Evolutionary conservation across 495 filamentous ascomycete genomes (phyloP).

Genomic region (Cladorrhinum samala): DNA sequence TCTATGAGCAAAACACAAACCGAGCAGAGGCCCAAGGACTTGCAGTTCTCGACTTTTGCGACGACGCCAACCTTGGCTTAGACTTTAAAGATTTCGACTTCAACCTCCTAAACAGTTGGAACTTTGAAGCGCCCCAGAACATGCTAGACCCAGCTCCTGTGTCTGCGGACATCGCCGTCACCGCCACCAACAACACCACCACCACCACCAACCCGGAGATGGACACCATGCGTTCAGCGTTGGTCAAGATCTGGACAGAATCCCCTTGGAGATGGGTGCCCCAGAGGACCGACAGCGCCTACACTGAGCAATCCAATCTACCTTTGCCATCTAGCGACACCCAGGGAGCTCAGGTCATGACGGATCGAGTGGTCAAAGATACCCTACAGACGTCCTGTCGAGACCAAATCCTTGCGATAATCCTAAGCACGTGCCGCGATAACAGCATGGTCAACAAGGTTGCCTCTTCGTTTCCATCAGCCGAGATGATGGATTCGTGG

Average conservation of each 20-base stretch:
- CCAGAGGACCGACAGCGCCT: conserved; percentile 42
- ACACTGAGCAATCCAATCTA: conserved; percentile 48
- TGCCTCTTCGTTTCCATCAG: conserved; percentile 55
- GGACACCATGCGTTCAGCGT: conserved; percentile 24
- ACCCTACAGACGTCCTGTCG: conserved; percentile 43
- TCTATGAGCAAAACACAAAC: conserved; percentile 25
- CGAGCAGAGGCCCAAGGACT: conserved; percentile 30
- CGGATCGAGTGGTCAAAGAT: conserved; percentile 33
- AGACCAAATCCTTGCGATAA: conserved; percentile 53
- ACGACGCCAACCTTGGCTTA: conserved; percentile 50
- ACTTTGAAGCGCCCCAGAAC: conserved; percentile 32
- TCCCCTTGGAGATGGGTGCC: conserved; percentile 54
- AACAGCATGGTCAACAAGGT: conserved; percentile 41
- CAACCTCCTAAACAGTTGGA: conserved; percentile 52
- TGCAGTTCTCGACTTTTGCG: conserved; percentile 41
- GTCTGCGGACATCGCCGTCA: too few relatives aligned
- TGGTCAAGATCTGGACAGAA: conserved; percentile 34
- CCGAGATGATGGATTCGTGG: conserved; percentile 52
- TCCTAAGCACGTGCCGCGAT: conserved; percentile 45
- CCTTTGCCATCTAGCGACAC: conserved; percentile 41
- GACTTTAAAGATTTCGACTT: conserved; percentile 58
- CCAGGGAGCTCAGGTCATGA: conserved; percentile 17
- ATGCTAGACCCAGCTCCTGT: conserved; percentile 5
- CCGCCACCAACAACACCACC: too few relatives aligned
- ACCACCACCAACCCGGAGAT: conserved; percentile 24